Evolutionary conservation across 2,329 filamentous ascomycete species (phyloP), one percentile per base, ranked within the genome.

Genomic region (Didymella exigua): DNA sequence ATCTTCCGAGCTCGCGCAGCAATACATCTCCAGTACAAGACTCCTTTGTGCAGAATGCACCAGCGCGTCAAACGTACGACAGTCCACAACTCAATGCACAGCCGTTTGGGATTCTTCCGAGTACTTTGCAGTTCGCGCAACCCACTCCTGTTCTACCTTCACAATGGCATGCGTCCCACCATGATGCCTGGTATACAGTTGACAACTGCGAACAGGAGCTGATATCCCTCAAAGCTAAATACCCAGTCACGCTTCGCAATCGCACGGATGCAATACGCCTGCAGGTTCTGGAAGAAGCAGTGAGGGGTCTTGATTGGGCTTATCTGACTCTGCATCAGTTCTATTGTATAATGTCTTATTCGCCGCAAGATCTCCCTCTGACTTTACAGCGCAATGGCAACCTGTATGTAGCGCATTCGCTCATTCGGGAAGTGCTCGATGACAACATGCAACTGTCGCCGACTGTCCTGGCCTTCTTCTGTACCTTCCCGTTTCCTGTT

Each of bases 361-460:
- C 77, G 16, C 74, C 70, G 0, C 47, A 60, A 1, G 56, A 67
- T 3, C 66, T 82, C 4, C 72, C 79, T 3, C 65, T 79, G 11
- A 56, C 78, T 3, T 65, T 80, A 11, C 71, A 74, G 1, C 67
- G 77, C 40, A 61, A 77, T 3, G 54, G 57, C n/a, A 43, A 59
- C 5, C 57, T 73, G 10, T 54, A 54, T 7, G 36, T 58, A 46
- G 75, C 75, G 0, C 66, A 78, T 26, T 55, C 54, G 10, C 61
- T 78, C 13, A 56, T 85, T 24, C 69, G 68, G 8, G 65, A 75
- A 11, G 72, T 84, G 9, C 72, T 86, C 19, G 77, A 77, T 24
- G 61, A 70, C 2, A 86, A 85, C 59, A 53, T 65, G 3, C 65
- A 54, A 3, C 54, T 85, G n/a, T 73, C 74, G 7, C 48, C 56